Evolutionary conservation across 495 filamentous ascomycete species (phyloP).

Genomic region (Aspergillus nanangensis): DNA sequence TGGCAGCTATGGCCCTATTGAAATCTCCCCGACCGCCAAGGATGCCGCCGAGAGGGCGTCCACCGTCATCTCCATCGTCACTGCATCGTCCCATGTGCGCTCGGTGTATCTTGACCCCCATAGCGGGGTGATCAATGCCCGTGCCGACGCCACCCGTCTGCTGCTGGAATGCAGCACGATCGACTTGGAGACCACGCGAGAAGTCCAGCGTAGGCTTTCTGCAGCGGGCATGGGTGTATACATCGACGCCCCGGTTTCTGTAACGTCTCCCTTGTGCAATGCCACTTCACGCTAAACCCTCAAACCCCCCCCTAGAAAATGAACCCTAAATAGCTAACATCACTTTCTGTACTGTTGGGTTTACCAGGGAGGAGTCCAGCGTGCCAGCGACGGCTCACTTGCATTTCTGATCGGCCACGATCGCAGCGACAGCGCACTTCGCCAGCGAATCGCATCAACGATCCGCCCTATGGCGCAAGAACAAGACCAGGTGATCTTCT

Average conservation of each 20-base stretch:
- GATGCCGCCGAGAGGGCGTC: neutral
- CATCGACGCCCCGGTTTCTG: neutral
- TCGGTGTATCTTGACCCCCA: neutral
- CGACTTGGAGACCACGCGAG: neutral
- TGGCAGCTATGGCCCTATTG: neutral
- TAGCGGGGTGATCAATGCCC: neutral
- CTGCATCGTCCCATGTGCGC: neutral
- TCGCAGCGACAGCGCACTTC: neutral
- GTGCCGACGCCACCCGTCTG: neutral
- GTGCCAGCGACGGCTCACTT: neutral
- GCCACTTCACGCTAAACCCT: no score
- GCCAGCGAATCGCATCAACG: neutral
- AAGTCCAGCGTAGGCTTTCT: neutral
- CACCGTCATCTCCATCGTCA: neutral
- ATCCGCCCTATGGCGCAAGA: neutral
- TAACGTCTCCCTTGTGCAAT: no score
- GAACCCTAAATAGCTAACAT: no score
- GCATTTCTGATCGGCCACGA: neutral
- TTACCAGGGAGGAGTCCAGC: neutral
- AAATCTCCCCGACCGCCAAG: neutral
- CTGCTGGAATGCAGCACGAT: conserved; percentile 2
- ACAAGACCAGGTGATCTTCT: neutral
- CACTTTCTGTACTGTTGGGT: no score
- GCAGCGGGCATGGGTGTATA: neutral
- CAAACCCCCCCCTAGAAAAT: no score